Evolutionary conservation across 2,329 filamentous ascomycete species (phyloP).

Genomic region (Pseudogymnoascus verrucosus): DNA sequence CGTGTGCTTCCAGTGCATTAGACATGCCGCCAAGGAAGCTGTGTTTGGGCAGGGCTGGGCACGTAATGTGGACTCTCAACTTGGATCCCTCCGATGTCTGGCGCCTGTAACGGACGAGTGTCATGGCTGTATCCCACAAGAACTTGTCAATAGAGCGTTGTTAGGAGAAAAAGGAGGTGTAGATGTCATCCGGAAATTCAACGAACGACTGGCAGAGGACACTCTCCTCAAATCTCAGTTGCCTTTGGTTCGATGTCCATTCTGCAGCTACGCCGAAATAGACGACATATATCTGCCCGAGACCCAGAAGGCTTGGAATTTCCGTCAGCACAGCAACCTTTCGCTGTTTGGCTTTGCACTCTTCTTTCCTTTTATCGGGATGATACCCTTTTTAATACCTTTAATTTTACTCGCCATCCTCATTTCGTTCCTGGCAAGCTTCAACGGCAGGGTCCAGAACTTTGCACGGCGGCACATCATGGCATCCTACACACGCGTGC

Average conservation of each 20-base stretch:
- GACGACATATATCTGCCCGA: constrained; percentile 64
- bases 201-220: constrained; percentile 72
- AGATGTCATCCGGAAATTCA: constrained; percentile 66
- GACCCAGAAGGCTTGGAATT: constrained; percentile 44
- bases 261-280: constrained; percentile 84
- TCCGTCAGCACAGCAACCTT: constrained; percentile 45
- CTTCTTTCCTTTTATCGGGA: constrained; percentile 30
- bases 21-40: constrained; percentile 73
- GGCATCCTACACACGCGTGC: constrained; percentile 56
- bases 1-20: constrained; percentile 75
- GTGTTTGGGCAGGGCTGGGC: constrained; percentile 91
- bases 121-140: constrained; percentile 59
- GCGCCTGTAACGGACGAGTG: constrained; percentile 67
- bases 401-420: constrained; percentile 38
- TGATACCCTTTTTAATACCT: constrained; percentile 49
- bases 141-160: constrained; percentile 67
- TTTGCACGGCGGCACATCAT: constrained; percentile 41
- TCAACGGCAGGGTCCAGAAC: constrained; percentile 23
- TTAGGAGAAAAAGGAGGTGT: constrained; percentile 58
- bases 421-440: constrained; percentile 27
- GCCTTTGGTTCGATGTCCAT: constrained; percentile 76
- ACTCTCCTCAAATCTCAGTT: constrained; percentile 64
- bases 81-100: constrained; percentile 74
- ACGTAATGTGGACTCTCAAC: constrained; percentile 64
- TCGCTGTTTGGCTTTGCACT: constrained; percentile 21